These are phyloP conservation scores for peach (Prunus persica) DNA, from an alignment of 306 rosid species.

Conservation along the genomic window Prunus_persica_NCBIv2 NC_034015.1:16076001-16076500, in stretches of 20 bases:
- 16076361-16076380: background rate
- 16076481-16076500: background rate
- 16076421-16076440: background rate
- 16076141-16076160: background rate
- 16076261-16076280: background rate
- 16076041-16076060: background rate
- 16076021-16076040: background rate
- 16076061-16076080: background rate
- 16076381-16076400: background rate
- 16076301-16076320: background rate
- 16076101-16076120: background rate
- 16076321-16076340: no score
- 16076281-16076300: background rate
- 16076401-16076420: background rate
- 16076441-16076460: background rate
- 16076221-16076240: background rate
- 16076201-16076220: background rate
- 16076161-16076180: background rate
- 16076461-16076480: slow-evolving; percentile 1
- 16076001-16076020: background rate
- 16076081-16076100: background rate
- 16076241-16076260: background rate
- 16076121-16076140: background rate
- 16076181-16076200: background rate
- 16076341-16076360: no score